Evolutionary conservation across 2,329 filamentous ascomycete genomes (phyloP), one percentile per base, ranked within the genome.

Genomic region (Colletotrichum ledebouriae): DNA sequence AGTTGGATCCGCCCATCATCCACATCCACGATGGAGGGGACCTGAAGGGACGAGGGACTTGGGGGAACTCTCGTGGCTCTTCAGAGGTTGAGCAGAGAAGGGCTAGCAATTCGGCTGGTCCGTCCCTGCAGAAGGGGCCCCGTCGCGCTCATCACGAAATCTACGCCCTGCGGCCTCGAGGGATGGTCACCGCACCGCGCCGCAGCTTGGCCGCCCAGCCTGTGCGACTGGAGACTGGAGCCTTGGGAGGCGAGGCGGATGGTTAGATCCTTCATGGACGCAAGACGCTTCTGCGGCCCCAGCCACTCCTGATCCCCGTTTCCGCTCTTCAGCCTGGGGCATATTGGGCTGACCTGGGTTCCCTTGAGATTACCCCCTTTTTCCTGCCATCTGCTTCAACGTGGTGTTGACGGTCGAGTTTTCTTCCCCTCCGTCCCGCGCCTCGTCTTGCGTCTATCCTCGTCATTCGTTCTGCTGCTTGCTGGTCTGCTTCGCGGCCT

Each of bases 401-500:
- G 61, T 60, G 65, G 61, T 65, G 49, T 68, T 59, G 61, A 59
- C 65, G 65, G 65, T 55, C 61, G 65, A 68, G 65, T 68, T 68
- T 68, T 68, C 65, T 68, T 65, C 55, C 65, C 65, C 59, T 65
- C 65, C 65, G 65, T 68, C 65, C 65, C 65, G 53, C 55, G 61
- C 55, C 61, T 68, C 60, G 65, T 34, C 49, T 68, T 59, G 65
- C 7, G 29, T 44, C 65, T 42, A 44, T 59, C 53, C 65, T 58
- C 65, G 65, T 65, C 65, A 68, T 68, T 68, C 65, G 65, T 65
- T 68, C 53, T 68, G 65, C 65, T 68, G 65, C 65, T 68, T 68
- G 61, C 61, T 68, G 65, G 65, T 68, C 65, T 68, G 65, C 65
- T 68, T 60, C 41, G 65, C 65, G 55, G 65, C 65, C 65, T 68